Evolutionary conservation across 345 rosid species (phyloP).

Genomic region (Lenwebbia sp.): DNA sequence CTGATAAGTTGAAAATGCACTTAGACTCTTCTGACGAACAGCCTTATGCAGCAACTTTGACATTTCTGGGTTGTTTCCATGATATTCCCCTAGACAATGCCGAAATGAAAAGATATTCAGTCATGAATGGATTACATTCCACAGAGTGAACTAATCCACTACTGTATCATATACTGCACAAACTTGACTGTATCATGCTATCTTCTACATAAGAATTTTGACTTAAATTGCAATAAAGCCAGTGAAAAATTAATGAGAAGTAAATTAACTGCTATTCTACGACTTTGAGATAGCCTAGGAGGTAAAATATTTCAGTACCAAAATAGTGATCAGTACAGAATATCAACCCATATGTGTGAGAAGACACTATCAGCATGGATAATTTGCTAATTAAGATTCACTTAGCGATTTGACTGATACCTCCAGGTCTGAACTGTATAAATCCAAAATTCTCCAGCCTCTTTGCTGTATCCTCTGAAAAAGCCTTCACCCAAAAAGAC

Average conservation of each 20-base stretch:
- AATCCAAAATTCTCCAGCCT: constrained; percentile 93
- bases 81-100: constrained; percentile 67
- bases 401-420: constrained; percentile 17
- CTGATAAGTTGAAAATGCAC: constrained; percentile 85
- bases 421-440: constrained; percentile 95
- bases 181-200: neutral
- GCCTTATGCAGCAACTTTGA: constrained; percentile 96
- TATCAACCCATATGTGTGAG: neutral
- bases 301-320: neutral
- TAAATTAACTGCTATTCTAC: neutral
- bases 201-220: neutral
- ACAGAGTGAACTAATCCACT: neutral
- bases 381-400: neutral
- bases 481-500: constrained; percentile 99
- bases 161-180: neutral
- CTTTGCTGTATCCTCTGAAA: constrained; percentile 94
- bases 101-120: neutral
- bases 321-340: neutral
- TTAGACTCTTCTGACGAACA: constrained; percentile 93
- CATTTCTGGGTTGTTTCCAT: constrained; percentile 99
- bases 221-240: neutral
- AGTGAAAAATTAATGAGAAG: neutral
- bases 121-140: neutral
- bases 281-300: neutral
- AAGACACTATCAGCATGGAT: neutral